Base-by-base conservation (phyloP, 179 eudicot genomes). In the Camellia oleifera region DNA sequence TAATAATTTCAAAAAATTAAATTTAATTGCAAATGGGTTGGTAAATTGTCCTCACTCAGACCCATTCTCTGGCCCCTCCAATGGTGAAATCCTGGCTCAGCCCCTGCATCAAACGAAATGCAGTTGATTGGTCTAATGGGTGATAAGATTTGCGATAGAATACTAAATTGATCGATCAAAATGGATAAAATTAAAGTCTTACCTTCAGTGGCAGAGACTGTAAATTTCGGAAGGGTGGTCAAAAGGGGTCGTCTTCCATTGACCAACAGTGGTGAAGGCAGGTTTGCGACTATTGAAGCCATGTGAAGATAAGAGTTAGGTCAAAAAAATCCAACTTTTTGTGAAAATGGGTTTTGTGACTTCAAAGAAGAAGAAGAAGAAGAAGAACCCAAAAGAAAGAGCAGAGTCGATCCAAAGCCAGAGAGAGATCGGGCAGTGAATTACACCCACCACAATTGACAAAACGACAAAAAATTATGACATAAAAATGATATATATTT, bases 161-260 rank as follows among this genome's bases (percentile, higher is more conserved):
- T 65, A 6, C 65, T 2, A 54, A 54, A 56, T 10, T 3, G 11
- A 26, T 52, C 7, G 13, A 18, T 78, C 40, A 57, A n/a, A 18
- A 20, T 40, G 9, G 64, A 44, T 18, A 11, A 56, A 66, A 18
- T 68, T 18, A 11, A 56, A 66, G 26, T 68, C 18, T 68, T 69
- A 89, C 92, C 89, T 67, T 82, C 79, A 70, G 65, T 45, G 60
- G 79, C 69, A 80, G 42, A 78, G 75, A 77, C 65, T 56, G 88
- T 71, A 78, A 79, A 81, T 72, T 75, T 84, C 56, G 56, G 79
- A 53, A 64, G 74, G 79, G 88, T 82, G 62, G 53, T 82, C 45
- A 85, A 78, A 40, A 83, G 69, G 62, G 88, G 82, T 10, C 77
- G 26, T 61, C 79, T 70, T 44, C 86, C 88, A 81, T 77, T 61